Percentiles rank a stretch among this genome's conserved stretches.
phyloP scores from a whole-genome alignment of 169 alveolate genomes.

The Plasmodium adleri region DNA sequence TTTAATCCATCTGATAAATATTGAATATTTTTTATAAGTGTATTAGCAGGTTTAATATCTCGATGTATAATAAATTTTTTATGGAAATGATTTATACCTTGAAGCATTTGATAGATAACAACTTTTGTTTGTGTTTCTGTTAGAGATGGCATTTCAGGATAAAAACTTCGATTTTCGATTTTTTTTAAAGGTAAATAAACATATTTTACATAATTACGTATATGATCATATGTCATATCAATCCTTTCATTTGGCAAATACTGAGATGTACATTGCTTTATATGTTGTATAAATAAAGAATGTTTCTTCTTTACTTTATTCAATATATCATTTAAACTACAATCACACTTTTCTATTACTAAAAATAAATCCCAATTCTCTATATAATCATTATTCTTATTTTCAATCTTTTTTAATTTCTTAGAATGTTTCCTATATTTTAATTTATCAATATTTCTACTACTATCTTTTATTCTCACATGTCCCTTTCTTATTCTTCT shows the following conservation, averaged over 20 bases:
- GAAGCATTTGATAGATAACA: slow-evolving; percentile 84
- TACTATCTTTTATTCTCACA: not conserved
- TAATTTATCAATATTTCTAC: slow-evolving; percentile 34
- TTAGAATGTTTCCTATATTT: slow-evolving; percentile 43
- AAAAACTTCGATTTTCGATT: slow-evolving; percentile 19
- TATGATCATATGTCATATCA: slow-evolving; percentile 54
- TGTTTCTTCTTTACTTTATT: slow-evolving; percentile 34
- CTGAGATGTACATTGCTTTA: slow-evolving; percentile 45
- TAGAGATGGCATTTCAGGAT: slow-evolving; percentile 82
- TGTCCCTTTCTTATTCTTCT: not conserved
- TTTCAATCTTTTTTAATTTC: slow-evolving; percentile 59
- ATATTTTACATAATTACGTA: slow-evolving; percentile 65
- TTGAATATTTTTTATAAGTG: slow-evolving; percentile 80
- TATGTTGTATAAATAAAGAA: slow-evolving; percentile 26
- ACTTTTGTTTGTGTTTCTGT: slow-evolving; percentile 84
- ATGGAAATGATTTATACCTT: slow-evolving; percentile 83
- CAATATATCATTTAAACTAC: slow-evolving; percentile 52
- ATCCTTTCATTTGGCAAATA: slow-evolving; percentile 35
- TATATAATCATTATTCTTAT: slow-evolving; percentile 33
- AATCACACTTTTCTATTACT: slow-evolving; percentile 74
- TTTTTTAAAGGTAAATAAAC: slow-evolving; percentile 54
- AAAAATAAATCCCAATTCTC: slow-evolving; percentile 70
- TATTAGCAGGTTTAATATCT: slow-evolving; percentile 87
- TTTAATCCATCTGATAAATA: slow-evolving; percentile 66
- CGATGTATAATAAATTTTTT: slow-evolving; percentile 84